Percentiles rank a stretch among this genome's conserved stretches.
Conservation (phyloP, 164 flowering plant genomes). For the Santalum album region DNA sequence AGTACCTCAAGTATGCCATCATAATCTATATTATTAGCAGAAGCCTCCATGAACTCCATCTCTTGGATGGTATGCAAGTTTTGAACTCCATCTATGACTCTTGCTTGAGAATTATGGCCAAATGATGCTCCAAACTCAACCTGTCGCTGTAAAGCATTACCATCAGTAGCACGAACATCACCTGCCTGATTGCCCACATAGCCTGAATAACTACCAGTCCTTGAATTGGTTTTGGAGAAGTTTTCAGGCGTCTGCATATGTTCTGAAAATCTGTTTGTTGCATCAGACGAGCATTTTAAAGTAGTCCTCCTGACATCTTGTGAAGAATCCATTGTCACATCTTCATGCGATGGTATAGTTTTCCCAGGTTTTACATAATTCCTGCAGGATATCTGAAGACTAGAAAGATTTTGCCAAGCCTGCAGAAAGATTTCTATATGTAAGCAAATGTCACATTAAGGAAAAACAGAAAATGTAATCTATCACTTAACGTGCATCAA, state of each 20-base stretch:
- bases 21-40: constrained; percentile 42
- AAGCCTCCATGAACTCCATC: constrained; percentile 13
- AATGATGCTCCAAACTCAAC: constrained; percentile 14
- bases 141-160: constrained; percentile 10
- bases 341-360: constrained; percentile 33
- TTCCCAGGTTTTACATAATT: constrained; percentile 66
- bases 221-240: constrained; percentile 14
- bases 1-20: constrained; percentile 84
- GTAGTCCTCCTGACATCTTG: constrained; percentile 15
- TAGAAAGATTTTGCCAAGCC: constrained; percentile 81
- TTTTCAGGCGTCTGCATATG: constrained; percentile 15
- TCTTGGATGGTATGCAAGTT: constrained; percentile 9
- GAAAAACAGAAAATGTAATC: neutral
- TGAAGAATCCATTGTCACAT: constrained; percentile 13
- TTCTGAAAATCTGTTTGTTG: constrained; percentile 7
- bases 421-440: constrained; percentile 22
- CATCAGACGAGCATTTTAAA: constrained; percentile 23
- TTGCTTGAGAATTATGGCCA: constrained; percentile 12
- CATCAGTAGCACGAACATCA: constrained; percentile 11
- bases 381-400: constrained; percentile 38
- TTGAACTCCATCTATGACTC: constrained; percentile 9
- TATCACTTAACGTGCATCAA: neutral
- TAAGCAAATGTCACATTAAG: neutral
- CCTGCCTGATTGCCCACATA: constrained; percentile 9
- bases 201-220: constrained; percentile 15